Evolutionary conservation across 371 early-diverging fungal species (phyloP).

Genomic region (Gilbertella persicaria): DNA sequence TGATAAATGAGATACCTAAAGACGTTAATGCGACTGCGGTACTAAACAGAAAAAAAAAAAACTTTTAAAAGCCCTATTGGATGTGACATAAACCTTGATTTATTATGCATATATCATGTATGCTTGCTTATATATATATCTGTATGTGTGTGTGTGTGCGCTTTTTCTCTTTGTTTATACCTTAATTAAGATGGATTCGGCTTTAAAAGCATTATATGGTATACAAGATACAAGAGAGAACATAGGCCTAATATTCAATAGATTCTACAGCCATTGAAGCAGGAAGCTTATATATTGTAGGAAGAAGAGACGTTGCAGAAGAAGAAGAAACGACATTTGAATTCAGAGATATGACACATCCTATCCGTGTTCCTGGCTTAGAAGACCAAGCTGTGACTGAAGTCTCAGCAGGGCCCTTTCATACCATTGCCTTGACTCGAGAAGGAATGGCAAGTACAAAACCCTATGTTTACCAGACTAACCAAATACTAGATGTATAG

Average conservation of each 20-base stretch:
- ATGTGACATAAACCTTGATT: too few species aligned
- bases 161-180: too few species aligned
- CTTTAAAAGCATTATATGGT: too few species aligned
- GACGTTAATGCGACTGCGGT: not conserved
- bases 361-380: not conserved
- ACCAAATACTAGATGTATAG: slow-evolving; percentile 59
- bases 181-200: too few species aligned
- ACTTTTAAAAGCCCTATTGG: too few species aligned
- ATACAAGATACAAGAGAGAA: too few species aligned
- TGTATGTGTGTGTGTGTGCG: too few species aligned
- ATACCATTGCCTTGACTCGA: not conserved
- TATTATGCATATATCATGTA: too few species aligned
- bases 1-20: not conserved
- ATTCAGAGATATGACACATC: not conserved
- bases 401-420: not conserved
- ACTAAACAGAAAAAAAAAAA: not conserved
- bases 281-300: not conserved
- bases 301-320: not conserved
- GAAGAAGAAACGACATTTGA: not conserved
- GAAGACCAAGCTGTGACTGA: not conserved
- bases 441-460: not conserved
- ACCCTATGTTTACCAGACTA: not conserved
- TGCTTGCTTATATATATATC: too few species aligned
- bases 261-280: not conserved
- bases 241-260: not conserved